Conservation (phyloP, 805 yeast genomes). For the Starmerella tilneyi region DNA sequence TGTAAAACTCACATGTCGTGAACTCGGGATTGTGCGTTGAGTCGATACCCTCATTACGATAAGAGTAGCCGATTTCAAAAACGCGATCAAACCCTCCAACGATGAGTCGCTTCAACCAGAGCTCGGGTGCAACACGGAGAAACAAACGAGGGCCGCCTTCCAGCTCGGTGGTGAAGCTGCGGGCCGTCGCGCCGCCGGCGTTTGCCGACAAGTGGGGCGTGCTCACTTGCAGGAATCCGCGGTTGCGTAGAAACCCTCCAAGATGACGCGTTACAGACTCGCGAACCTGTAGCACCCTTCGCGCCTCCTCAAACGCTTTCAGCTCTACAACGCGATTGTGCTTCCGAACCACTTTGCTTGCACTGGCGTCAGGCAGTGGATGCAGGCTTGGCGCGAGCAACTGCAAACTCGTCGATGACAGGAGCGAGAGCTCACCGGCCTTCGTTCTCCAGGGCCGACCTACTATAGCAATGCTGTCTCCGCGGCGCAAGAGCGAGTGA, state of each 20-base stretch:
- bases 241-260: constrained; percentile 43
- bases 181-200: constrained; percentile 85
- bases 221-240: constrained; percentile 62
- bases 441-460: constrained; percentile 72
- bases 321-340: constrained; percentile 66
- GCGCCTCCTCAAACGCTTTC: constrained; percentile 46
- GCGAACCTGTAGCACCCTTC: constrained; percentile 42
- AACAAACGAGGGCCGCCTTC: constrained; percentile 34
- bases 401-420: constrained; percentile 40
- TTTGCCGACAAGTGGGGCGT: constrained; percentile 68
- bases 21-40: constrained; percentile 91
- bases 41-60: constrained; percentile 90
- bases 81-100: constrained; percentile 79
- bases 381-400: constrained; percentile 60
- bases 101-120: constrained; percentile 79
- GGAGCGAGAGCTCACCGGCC: constrained; percentile 67
- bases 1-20: constrained; percentile 81
- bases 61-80: constrained; percentile 73
- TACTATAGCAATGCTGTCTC: constrained; percentile 56
- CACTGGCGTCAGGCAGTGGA: constrained; percentile 56
- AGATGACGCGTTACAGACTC: constrained; percentile 46
- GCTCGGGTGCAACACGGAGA: constrained; percentile 85
- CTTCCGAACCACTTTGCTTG: constrained; percentile 47
- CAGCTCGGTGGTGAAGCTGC: constrained; percentile 60
- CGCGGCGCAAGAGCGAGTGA: constrained; percentile 43